Evolutionary conservation across 805 yeast genomes (phyloP).

Genomic region (Kluyveromyces lactis): DNA sequence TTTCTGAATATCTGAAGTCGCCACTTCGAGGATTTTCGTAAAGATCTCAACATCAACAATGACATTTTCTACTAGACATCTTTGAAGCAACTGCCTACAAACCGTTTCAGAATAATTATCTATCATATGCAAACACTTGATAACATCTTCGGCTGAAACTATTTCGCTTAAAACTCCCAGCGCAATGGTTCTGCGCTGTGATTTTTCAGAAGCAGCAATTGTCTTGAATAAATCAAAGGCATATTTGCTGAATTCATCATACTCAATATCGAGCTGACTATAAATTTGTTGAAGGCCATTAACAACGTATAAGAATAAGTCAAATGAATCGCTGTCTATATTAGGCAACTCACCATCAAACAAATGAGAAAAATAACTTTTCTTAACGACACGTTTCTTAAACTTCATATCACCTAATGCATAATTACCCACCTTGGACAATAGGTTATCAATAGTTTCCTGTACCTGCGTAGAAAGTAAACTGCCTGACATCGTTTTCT

Average conservation of each 20-base stretch:
- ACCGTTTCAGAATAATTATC: background rate
- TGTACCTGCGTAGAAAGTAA: conserved; percentile 13
- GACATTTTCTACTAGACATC: background rate
- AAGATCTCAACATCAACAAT: background rate
- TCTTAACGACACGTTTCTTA: conserved; percentile 9
- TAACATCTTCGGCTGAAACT: background rate
- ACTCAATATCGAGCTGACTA: conserved; percentile 19
- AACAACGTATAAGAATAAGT: conserved; percentile 25
- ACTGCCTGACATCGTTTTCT: conserved; percentile 23
- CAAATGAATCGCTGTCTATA: conserved; percentile 8
- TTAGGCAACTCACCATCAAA: conserved; percentile 6
- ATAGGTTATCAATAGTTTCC: conserved; percentile 28
- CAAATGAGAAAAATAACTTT: conserved; percentile 27
- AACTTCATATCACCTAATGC: conserved; percentile 8
- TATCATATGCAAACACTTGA: background rate
- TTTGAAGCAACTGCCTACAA: background rate
- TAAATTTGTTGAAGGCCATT: conserved; percentile 31
- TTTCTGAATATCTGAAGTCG: no score
- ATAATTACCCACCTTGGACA: conserved; percentile 41
- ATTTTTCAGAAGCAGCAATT: background rate
- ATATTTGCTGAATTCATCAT: conserved; percentile 6
- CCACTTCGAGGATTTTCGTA: no score
- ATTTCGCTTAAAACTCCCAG: background rate
- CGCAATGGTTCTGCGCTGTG: background rate
- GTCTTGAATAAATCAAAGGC: conserved; percentile 6